Base-by-base conservation (phyloP, 2,329 filamentous ascomycete genomes). In the Curvularia eragrostidis region DNA sequence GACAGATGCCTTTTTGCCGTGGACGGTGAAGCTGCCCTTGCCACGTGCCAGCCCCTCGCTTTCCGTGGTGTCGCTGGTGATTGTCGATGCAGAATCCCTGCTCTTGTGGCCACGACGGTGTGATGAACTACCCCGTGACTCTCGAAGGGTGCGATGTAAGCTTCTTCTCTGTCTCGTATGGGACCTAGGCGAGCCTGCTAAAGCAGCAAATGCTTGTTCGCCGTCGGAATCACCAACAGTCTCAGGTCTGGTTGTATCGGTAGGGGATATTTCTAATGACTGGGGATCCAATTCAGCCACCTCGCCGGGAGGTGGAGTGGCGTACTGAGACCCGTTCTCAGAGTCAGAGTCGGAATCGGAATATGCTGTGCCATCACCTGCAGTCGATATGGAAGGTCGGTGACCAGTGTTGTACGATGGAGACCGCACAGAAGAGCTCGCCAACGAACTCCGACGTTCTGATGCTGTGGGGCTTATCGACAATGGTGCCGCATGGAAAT, bases 1-100 rank as follows among this genome's bases (percentile, higher is more conserved):
- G 54, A 99, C 91, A 1, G 93, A 97, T 2, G 95, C 95, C 77
- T 99, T 98, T 81, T 98, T 99, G 59, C 95, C 94, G 71, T 99
- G 95, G 3, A 99, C 89, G 3, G 95, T 96, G 75, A 99, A 99
- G 68, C 91, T 96, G 5, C 92, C 92, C 12, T 91, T 87, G 12
- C 90, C 89, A 47, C 95, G 87, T 6, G 90, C 83, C 12, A 99
- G 82, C 10, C 90, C 87, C 65, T 91, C 90, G 36, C 72, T 90
- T 80, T 78, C 84, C 69, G 61, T 72, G 57, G 69, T 83, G 71
- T 70, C 73, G 48, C 82, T 78, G 15, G 82, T 81, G 47, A 82
- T 77, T 39, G 85, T 89, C 2, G 87, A 87, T 3, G 83, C 79
- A 3, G 88, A 89, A 48, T 96, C 92, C 70, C 88, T 91, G 49